These are phyloP conservation scores for Hypsizygus marmoreus DNA, from an alignment of 768 basidiomycete species.

Conservation along the genomic window DNA sequence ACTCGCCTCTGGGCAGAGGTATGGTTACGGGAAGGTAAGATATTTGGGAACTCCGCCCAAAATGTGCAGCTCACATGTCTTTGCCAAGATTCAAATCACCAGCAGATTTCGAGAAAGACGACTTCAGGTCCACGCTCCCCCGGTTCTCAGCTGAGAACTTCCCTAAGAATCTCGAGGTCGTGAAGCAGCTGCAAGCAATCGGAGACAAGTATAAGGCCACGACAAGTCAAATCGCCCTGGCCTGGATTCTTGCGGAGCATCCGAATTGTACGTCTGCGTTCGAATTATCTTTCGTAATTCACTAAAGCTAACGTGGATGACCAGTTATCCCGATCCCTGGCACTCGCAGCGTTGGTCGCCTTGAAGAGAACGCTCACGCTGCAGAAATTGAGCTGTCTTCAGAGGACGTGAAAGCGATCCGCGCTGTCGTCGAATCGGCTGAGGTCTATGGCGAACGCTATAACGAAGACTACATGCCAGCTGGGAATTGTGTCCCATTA, in stretches of 20 bases:
- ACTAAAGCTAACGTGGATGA: too few species aligned
- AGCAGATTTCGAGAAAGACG: conserved; percentile 38
- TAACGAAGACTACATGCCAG: too few species aligned
- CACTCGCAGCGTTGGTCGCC: conserved; percentile 12
- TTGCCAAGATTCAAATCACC: conserved; percentile 27
- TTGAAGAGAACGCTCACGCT: conserved; percentile 23
- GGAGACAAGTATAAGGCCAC: conserved; percentile 38
- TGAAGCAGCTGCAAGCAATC: conserved; percentile 32
- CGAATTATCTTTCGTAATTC: too few species aligned
- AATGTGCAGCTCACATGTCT: not conserved
- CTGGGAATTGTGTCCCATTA: too few species aligned
- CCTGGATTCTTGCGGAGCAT: conserved; percentile 43
- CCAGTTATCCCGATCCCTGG: conserved; percentile 30
- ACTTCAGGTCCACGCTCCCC: conserved; percentile 36
- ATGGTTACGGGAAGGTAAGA: conserved; percentile 48
- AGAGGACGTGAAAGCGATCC: conserved; percentile 25
- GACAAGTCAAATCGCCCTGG: conserved; percentile 43
- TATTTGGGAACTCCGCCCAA: too few species aligned
- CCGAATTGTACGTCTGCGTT: conserved; percentile 17
- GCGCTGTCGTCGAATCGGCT: too few species aligned
- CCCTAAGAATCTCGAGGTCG: conserved; percentile 39
- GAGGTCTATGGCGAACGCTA: too few species aligned
- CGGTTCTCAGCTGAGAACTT: conserved; percentile 43
- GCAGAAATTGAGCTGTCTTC: conserved; percentile 18
- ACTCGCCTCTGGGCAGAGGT: conserved; percentile 52